Base-by-base conservation (phyloP, 352 stramenopile species). In the Globisporangium viniferum region DNA sequence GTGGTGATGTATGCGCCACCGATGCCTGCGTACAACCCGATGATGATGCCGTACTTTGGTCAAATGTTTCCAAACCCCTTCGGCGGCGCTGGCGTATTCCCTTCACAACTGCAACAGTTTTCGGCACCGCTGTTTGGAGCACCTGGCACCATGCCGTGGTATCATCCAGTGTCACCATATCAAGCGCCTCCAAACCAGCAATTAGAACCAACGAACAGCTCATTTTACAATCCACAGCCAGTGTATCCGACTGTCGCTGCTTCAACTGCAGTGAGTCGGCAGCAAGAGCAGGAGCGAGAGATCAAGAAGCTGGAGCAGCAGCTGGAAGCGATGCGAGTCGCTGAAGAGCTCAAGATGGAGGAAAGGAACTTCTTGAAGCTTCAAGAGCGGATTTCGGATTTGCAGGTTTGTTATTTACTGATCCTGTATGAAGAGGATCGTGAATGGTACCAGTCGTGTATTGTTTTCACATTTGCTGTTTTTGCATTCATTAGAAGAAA, bases 231-330 rank as follows among this genome's bases (percentile, higher is more conserved):
- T 39, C 18, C 35, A 10, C 51, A 54, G 5, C 33, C 35, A 58
- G 44, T n/a, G 9, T 5, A 33, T 15, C 10, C 59, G 18, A 31
- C 31, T 48, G 20, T 24, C 3, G 8, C 31, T 24, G 29, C 39
- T 55, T 27, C 56, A 46, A 36, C 36, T 27, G 22, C 15, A n/a
- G 18, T 15, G 7, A 24, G 44, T n/a, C 65, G 27, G 0, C 68
- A 73, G 10, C 62, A 67, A 66, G 68, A 70, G 9, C 67, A 68
- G 2, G 68, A 61, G 55, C 55, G 33, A 31, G 55, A 73, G 44
- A 62, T 70, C 20, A 41, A 44, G 27, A 70, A 61, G 27, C 46
- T 73, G 33, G 68, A 73, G 44, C 27, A 66, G n/a, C 68, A 73
- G 2, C 35, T 73, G 7, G 48, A 70, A 22, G 55, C 55, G 14